These are phyloP conservation scores for Rubroboletus satanas DNA, from an alignment of 768 basidiomycete species.

Conservation along the genomic window DNA sequence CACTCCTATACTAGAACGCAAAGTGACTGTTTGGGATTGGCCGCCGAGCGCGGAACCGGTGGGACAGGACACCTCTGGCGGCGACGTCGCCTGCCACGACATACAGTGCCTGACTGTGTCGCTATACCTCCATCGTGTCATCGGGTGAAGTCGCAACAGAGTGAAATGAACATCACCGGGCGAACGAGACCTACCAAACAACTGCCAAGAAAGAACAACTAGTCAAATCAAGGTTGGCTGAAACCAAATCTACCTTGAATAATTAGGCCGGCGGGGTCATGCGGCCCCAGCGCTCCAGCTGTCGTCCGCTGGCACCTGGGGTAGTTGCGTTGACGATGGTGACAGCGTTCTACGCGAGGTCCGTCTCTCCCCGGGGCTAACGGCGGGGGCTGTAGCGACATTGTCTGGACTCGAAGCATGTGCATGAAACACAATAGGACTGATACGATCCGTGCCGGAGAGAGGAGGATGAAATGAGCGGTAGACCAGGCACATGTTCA, in stretches of 20 bases:
- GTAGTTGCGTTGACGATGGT: background rate
- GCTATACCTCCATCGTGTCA: background rate
- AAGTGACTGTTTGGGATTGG: background rate
- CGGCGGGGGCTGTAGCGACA: no score
- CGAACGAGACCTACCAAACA: no score
- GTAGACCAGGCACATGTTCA: slow-evolving; percentile 5
- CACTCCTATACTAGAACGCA: background rate
- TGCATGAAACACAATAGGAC: no score
- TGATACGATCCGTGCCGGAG: background rate
- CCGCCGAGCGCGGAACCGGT: background rate
- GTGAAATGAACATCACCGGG: background rate
- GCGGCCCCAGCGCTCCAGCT: background rate
- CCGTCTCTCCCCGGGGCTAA: background rate
- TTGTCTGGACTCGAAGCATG: no score
- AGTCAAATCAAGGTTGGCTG: no score
- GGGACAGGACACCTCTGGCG: background rate
- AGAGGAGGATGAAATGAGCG: background rate
- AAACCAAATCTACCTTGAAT: no score
- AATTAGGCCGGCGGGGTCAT: no score
- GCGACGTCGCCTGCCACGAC: background rate
- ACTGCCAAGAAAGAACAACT: no score
- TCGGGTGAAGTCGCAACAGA: background rate
- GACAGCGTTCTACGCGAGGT: no score
- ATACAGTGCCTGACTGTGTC: background rate
- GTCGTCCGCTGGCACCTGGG: background rate